Base-by-base conservation (phyloP, 148 eudicot species). In the Camellia lanceoleosa region DNA sequence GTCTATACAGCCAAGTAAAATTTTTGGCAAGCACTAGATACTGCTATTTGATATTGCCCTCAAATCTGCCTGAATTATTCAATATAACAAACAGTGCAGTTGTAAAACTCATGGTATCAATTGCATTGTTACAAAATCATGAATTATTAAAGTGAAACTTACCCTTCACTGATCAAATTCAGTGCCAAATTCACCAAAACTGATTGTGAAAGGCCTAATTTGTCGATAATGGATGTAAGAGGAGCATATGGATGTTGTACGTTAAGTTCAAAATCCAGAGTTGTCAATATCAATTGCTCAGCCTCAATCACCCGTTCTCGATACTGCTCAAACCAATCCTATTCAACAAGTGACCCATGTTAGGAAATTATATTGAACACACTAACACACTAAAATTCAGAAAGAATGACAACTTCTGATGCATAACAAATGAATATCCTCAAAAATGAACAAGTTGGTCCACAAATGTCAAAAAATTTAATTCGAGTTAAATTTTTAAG, bases 251-350 rank as follows among this genome's bases (percentile, higher is more conserved):
- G 99, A 87, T 97, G 99, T 72, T 94, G 93, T 81, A 97, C 98
- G 70, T 73, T 88, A 73, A 97, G 91, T 90, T 97, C 99, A 80
- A 97, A 97, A 83, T 94, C 88, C 19, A 97, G 86, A 56, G 98
- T 97, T 19, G 98, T 92, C 74, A 97, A 85, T 68, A 97, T 86
- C 86, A 94, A 80, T 75, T 97, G 94, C 86, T 97, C 99, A 74
- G 99, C 98, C 83, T 84, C 97, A 85, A 80, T 84, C 47, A 94
- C 89, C 81, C 94, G 85, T 77, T 94, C 99, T 54, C 96, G 89
- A 84, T 91, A 92, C 74, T 89, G 92, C 88, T 97, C 97, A 86
- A 92, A 97, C 97, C 97, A 97, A 80, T 88, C 96, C 99, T 97
- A 88, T 82, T 47, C 62, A 87, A 68, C 43, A 82, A 5, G 73